These are phyloP conservation scores for Cladophialophora bantiana DNA, from an alignment of 2,329 filamentous ascomycete species.

Conservation along the genomic window DNA sequence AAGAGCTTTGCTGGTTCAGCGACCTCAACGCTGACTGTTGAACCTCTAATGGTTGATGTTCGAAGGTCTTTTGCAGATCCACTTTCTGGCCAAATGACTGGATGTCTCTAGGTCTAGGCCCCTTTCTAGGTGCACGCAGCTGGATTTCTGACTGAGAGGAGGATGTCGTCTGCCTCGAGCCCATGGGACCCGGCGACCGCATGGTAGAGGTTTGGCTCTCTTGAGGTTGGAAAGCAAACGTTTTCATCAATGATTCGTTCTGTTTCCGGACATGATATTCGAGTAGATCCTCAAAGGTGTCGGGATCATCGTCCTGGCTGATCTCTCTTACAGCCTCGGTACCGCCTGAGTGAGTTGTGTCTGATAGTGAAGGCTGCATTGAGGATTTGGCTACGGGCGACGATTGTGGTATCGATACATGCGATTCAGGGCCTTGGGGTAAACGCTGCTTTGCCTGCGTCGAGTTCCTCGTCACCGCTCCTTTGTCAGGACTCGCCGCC, in stretches of 20 bases:
- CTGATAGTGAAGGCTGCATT: not conserved
- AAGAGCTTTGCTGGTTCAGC: slow-evolving; percentile 7
- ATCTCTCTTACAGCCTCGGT: slow-evolving; percentile 19
- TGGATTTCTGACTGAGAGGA: slow-evolving; percentile 29
- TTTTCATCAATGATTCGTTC: slow-evolving; percentile 47
- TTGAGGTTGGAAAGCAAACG: slow-evolving; percentile 44
- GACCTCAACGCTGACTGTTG: slow-evolving; percentile 34
- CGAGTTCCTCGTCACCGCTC: not conserved
- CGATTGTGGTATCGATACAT: slow-evolving; percentile 36
- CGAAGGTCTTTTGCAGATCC: slow-evolving; percentile 30
- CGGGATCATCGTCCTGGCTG: slow-evolving; percentile 32
- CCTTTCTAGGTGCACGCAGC: slow-evolving; percentile 22
- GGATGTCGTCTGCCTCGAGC: slow-evolving; percentile 21
- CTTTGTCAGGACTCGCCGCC: slow-evolving; percentile 34
- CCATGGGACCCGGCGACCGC: not conserved
- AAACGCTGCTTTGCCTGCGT: not conserved
- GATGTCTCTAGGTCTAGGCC: slow-evolving; percentile 17
- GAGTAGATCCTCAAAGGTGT: slow-evolving; percentile 47
- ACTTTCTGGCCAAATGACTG: slow-evolving; percentile 11
- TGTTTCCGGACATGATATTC: slow-evolving; percentile 48
- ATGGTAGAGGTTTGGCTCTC: not conserved
- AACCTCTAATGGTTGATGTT: slow-evolving; percentile 20
- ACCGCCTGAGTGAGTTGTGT: not conserved
- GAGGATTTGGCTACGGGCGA: slow-evolving; percentile 27
- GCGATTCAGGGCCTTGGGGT: slow-evolving; percentile 26